Evolutionary conservation across 129 eudicot species (phyloP), one percentile per base, ranked within the genome.

Genomic region (Flaveria bidentis): DNA sequence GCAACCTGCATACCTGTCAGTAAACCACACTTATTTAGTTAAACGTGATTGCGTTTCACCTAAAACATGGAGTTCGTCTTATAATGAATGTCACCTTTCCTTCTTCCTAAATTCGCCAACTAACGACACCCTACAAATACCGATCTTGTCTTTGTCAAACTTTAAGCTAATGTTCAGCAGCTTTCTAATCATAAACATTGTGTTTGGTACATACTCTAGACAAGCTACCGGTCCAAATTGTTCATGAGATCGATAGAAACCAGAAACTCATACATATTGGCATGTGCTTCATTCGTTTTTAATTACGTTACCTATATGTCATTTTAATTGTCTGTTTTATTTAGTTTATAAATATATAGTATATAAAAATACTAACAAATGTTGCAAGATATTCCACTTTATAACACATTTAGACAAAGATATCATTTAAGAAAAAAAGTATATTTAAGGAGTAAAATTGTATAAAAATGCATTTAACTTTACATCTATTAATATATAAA

Each of bases 201-300:
- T 71, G 77, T 71, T 79, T n/a, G 82, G 77, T 58, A 79, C 78
- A n/a, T 62, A 61, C 82, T 79, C 82, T 71, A 71, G 82, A 79
- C 72, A 71, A 33, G 71, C 77, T 20, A 71, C 47, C 77, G 30
- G 78, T 71, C 30, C 61, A 49, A 71, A 71, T 62, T 71, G 72
- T 49, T 50, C 45, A 15, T 49, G 82, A 71, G 6, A 36, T 33
- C 17, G 73, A 79, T 71, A 14, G 62, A 49, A 60, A 79, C 71
- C 82, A 6, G 71, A 79, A 66, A 42, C 12, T n/a, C 36, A 64
- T 20, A 39, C 61, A 50, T 33, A 33, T 13, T 51, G 6, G 15
- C 74, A 20, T 65, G 16, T 66, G 52, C n/a, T 66, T 51, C n/a
- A 0, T 50, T 67, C 36, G 12, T 65, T 66, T 65, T 20, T 63